Base-by-base conservation (phyloP, 1,284 basidiomycete species). In the Austropuccinia psidii region DNA sequence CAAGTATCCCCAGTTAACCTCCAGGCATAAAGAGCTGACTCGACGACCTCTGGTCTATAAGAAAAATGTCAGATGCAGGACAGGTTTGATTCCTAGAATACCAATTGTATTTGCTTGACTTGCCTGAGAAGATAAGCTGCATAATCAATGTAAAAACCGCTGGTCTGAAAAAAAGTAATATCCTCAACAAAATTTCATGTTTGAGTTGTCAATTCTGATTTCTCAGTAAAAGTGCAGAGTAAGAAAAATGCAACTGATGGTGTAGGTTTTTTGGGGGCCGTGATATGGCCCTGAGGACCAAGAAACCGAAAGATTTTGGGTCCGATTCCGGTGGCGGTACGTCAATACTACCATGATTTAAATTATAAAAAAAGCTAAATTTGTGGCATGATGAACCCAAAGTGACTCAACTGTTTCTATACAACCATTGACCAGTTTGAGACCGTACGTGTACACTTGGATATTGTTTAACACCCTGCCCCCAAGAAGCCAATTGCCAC, bases 11-110 rank as follows among this genome's bases (percentile, higher is more conserved):
- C 70, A 9, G 70, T 73, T 8, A 73, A 33, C 31, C 70, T 33
- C 70, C 70, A 73, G 2, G 39, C 70, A 31, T 73, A 73, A 33
- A 73, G 65, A 6, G 52, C 70, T 29, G 70, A 73, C 29, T 73
- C 70, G 11, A 73, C 45, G 15, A 73, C 70, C 49, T 73, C 70
- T 9, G 70, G 70, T 3, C 70, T 73, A 37, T 21, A 9, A 50
- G 24, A 39, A 21, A 19, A 27, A 57, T 0, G 2, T 15, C 11
- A 47, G 19, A 19, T 52, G 19, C 27, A 50, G 24, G 29, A 37
- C 27, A 17, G 8, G 21, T 9, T 33, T 61, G 39, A 13, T 37
- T 29, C n/a, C n/a, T n/a, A n/a, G n/a, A n/a, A n/a, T n/a, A n/a
- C n/a, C n/a, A n/a, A n/a, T n/a, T n/a, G n/a, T 1, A 19, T 8